These are phyloP conservation scores for Saccharomycopsis malanga DNA, from an alignment of 805 yeast genomes.

Conservation along the genomic window DNA sequence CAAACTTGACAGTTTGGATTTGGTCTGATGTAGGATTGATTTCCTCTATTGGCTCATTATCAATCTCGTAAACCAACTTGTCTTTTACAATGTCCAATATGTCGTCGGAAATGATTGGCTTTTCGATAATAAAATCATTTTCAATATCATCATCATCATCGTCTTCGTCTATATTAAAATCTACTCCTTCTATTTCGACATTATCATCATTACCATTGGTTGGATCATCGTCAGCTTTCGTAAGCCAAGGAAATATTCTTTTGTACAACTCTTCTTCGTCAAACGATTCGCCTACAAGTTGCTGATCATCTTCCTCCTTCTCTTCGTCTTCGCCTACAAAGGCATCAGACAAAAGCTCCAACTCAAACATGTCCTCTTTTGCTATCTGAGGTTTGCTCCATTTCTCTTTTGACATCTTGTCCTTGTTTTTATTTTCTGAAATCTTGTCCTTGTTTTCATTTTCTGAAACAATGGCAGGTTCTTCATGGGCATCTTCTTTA, in stretches of 20 bases:
- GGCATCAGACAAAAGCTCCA: neutral
- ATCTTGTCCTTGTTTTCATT: neutral
- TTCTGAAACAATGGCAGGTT: neutral
- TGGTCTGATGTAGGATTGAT: neutral
- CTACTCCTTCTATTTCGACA: slow-evolving; percentile 6
- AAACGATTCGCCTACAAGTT: neutral
- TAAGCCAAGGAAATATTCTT: slow-evolving; percentile 20
- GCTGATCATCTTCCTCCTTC: neutral
- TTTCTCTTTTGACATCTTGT: neutral
- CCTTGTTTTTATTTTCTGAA: neutral
- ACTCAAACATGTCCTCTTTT: neutral
- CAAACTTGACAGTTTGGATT: neutral
- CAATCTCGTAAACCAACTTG: slow-evolving; percentile 6
- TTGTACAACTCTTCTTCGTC: slow-evolving; percentile 20
- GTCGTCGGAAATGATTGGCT: slow-evolving; percentile 17
- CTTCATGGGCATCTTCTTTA: neutral
- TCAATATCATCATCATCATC: slow-evolving; percentile 15
- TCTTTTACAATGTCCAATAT: slow-evolving; percentile 11
- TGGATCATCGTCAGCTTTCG: neutral
- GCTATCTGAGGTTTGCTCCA: neutral
- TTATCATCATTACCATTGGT: slow-evolving; percentile 4
- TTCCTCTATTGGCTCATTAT: slow-evolving; percentile 3
- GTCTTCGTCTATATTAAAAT: neutral
- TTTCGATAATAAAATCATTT: slow-evolving; percentile 3
- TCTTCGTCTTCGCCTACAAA: neutral